phyloP scores from a whole-genome alignment of 2,329 filamentous ascomycete species.

The Berkeleyomyces basicola region DNA sequence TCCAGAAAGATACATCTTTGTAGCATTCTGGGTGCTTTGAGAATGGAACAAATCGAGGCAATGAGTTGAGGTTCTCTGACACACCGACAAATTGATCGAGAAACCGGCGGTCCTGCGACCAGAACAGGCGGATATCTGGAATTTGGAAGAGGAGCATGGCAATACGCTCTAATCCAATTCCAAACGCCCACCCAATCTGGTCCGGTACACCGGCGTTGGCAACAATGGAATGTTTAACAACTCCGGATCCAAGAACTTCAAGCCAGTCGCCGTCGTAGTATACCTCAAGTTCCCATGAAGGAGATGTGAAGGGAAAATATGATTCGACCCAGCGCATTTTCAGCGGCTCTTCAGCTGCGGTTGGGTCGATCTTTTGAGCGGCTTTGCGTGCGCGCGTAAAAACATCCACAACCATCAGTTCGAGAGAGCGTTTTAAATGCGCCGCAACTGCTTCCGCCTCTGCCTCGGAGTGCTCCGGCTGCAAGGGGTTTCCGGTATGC shows the following conservation, averaged over 20 bases:
- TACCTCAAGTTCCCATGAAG: conserved; percentile 91
- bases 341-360: conserved; percentile 51
- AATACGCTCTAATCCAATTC: conserved; percentile 81
- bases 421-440: conserved; percentile 78
- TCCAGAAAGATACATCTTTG: conserved; percentile 92
- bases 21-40: conserved; percentile 80
- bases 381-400: conserved; percentile 63
- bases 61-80: conserved; percentile 29
- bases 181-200: conserved; percentile 87
- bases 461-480: conserved; percentile 53
- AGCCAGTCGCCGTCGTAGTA: conserved; percentile 92
- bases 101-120: conserved; percentile 75
- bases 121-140: conserved; percentile 91
- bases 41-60: conserved; percentile 63
- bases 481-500: conserved; percentile 68
- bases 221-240: conserved; percentile 70
- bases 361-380: conserved; percentile 48
- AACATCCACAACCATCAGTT: conserved; percentile 77
- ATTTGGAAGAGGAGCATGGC: conserved; percentile 96
- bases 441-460: conserved; percentile 70
- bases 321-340: conserved; percentile 89
- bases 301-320: conserved; percentile 93
- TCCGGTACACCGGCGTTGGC: conserved; percentile 57
- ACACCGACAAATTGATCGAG: conserved; percentile 63
- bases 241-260: conserved; percentile 83